Evolutionary conservation across 1,284 basidiomycete species (phyloP), one percentile per base, ranked within the genome.

Genomic region (Sphagnurus paluster): DNA sequence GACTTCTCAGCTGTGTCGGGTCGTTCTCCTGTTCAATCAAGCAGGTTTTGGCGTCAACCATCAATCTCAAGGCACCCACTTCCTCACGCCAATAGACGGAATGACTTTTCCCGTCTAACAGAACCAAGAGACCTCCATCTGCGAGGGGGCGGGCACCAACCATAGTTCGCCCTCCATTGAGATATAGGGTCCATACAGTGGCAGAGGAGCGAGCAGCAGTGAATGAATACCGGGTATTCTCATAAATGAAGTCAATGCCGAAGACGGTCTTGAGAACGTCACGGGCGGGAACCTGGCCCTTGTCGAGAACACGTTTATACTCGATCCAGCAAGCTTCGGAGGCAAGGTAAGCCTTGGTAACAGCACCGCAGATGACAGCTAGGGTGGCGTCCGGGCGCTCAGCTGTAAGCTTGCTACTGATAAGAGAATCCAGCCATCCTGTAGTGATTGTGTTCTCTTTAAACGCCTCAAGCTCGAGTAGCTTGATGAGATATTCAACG

Each of bases 11-110:
- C 69, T 99, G 96, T 13, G 97, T 99, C 5, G 97, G 97, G 65
- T 99, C 97, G 60, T 98, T 98, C 79, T 99, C 97, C 70, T 99
- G 95, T 71, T 98, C 97, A 58, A 99, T 96, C 68, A 98, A 78
- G 68, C 94, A 97, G 21, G 97, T 99, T 79, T 98, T 97, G 53
- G 93, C 82, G 68, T 98, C 94, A 55, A 99, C 84, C 83, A 96
- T 96, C 55, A 99, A 68, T 46, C 97, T 82, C 59, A 95, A 75
- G 10, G 93, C 91, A 48, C 93, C 96, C 48, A 98, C 96, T 73
- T 99, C 97, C 69, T 98, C 97, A 50, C 93, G 82, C 93, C 92
- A 99, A 72, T 99, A 99, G 52, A 98, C 82, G 19, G 97, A 95
- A 72, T 99, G 96, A 67, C 93, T 96, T 66, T 90, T 90, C 52